phyloP scores from a whole-genome alignment of 2,329 filamentous ascomycete species.

The Hymenotorrendiella dingleyae region DNA sequence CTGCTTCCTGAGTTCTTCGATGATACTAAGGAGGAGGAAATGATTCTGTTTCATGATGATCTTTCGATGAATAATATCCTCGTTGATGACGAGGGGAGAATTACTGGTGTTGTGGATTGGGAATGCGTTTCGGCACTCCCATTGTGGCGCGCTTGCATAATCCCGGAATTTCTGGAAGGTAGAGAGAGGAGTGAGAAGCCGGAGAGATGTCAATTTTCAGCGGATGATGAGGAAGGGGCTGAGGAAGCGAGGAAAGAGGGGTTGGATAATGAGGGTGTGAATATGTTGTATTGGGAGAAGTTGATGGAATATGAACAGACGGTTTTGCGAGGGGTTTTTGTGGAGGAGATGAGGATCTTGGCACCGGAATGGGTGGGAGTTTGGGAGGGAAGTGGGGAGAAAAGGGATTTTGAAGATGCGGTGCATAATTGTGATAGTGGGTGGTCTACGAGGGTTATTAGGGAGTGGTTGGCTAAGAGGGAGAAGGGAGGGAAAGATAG shows the following conservation, averaged over 20 bases:
- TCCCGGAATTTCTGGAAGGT: slow-evolving; percentile 33
- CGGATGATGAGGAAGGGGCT: not conserved
- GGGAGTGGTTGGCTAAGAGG: too few relatives aligned
- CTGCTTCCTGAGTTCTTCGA: slow-evolving; percentile 33
- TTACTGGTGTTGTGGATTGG: slow-evolving; percentile 39
- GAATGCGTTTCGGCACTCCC: slow-evolving; percentile 38
- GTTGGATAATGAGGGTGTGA: not conserved
- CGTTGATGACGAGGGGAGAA: slow-evolving; percentile 31
- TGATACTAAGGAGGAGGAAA: slow-evolving; percentile 22
- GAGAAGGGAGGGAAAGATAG: too few relatives aligned
- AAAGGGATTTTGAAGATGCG: too few relatives aligned
- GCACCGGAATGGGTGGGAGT: not conserved
- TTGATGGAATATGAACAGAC: not conserved
- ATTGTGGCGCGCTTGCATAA: slow-evolving; percentile 32
- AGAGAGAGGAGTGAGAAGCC: slow-evolving; percentile 30
- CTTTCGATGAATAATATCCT: slow-evolving; percentile 36
- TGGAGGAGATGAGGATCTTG: not conserved
- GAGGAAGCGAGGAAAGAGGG: not conserved
- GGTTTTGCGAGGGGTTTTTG: not conserved
- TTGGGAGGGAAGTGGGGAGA: not conserved
- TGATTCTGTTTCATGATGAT: slow-evolving; percentile 33
- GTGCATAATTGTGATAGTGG: too few relatives aligned
- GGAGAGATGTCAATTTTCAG: slow-evolving; percentile 1
- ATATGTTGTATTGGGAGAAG: not conserved
- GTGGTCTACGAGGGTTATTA: too few relatives aligned